A percentile compares a stretch with the other conserved stretches of the same genome.
Evolutionary conservation across 164 flowering plant genomes (phyloP).

Genomic region (Umbellularia californica): DNA sequence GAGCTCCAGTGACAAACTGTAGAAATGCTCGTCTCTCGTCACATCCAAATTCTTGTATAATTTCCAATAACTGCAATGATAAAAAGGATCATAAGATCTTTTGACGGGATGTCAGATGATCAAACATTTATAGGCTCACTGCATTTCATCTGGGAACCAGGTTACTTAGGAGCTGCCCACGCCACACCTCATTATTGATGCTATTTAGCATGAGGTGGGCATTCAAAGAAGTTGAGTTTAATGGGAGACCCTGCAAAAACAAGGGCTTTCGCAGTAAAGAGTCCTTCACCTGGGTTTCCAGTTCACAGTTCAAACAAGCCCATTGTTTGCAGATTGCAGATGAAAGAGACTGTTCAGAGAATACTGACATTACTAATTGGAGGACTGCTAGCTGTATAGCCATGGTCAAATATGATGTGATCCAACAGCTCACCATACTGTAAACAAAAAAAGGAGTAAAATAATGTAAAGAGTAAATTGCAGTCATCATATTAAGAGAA

Average conservation of each 20-base stretch:
- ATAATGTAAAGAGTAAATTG: neutral
- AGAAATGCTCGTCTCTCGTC: slow-evolving; percentile 72
- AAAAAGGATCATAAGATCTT: neutral
- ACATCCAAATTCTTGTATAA: slow-evolving; percentile 55
- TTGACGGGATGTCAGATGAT: neutral
- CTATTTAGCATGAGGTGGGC: neutral
- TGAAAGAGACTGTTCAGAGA: neutral
- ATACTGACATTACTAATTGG: slow-evolving; percentile 60
- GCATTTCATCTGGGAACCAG: neutral
- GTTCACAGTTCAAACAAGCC: neutral
- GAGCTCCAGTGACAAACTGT: slow-evolving; percentile 96
- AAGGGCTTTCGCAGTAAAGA: too few relatives aligned
- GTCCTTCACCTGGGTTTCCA: neutral
- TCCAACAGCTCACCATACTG: slow-evolving; percentile 69
- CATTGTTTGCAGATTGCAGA: neutral
- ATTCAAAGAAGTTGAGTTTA: neutral
- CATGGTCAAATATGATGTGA: slow-evolving; percentile 89
- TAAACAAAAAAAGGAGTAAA: neutral
- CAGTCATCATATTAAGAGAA: neutral
- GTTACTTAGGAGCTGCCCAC: neutral
- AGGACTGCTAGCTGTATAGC: slow-evolving; percentile 89
- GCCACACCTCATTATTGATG: neutral
- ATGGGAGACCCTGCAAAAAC: neutral
- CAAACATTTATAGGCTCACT: neutral
- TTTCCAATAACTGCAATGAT: slow-evolving; percentile 64